Evolutionary conservation across 2,329 filamentous ascomycete species (phyloP).

Genomic region (Tolypocladium sp.): DNA sequence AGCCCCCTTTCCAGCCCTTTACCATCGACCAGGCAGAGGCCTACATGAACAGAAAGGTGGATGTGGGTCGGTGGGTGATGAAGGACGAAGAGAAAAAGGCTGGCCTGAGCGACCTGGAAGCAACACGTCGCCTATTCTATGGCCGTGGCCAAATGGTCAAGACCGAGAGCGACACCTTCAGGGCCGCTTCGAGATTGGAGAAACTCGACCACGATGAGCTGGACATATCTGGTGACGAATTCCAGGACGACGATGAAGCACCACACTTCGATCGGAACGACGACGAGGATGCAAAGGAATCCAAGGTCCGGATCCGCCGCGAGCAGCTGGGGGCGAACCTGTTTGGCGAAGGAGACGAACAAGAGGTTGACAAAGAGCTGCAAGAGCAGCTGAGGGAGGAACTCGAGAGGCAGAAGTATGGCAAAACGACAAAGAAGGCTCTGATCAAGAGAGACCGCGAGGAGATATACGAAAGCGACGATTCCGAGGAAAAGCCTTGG

Average conservation of each 20-base stretch:
- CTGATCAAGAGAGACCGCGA: slow-evolving; percentile 81
- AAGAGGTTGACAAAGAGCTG: slow-evolving; percentile 65
- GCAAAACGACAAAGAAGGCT: slow-evolving; percentile 71
- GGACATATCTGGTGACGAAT: slow-evolving; percentile 61
- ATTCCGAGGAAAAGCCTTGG: slow-evolving; percentile 34
- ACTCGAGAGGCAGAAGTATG: slow-evolving; percentile 58
- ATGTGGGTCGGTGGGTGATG: slow-evolving; percentile 74
- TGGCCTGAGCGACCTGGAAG: slow-evolving; percentile 50
- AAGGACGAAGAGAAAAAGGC: slow-evolving; percentile 51
- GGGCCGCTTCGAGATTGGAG: slow-evolving; percentile 50
- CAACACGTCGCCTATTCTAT: slow-evolving; percentile 41
- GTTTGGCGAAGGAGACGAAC: slow-evolving; percentile 62
- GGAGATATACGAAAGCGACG: slow-evolving; percentile 71
- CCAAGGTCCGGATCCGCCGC: slow-evolving; percentile 63
- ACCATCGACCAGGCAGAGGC: slow-evolving; percentile 80
- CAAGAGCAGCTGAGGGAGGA: slow-evolving; percentile 61
- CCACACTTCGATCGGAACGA: slow-evolving; percentile 66
- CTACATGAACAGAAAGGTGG: slow-evolving; percentile 69
- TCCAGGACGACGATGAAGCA: slow-evolving; percentile 82
- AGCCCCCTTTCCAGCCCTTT: slow-evolving; percentile 69
- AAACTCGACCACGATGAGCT: slow-evolving; percentile 63
- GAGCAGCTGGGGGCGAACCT: slow-evolving; percentile 83
- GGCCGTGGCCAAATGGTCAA: slow-evolving; percentile 52
- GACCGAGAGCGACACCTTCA: slow-evolving; percentile 57
- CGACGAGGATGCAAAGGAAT: slow-evolving; percentile 69